Percentiles rank a stretch among this genome's conserved stretches.
Evolutionary conservation across 305 asterid genomes (phyloP).

Genomic region (Withania somnifera): DNA sequence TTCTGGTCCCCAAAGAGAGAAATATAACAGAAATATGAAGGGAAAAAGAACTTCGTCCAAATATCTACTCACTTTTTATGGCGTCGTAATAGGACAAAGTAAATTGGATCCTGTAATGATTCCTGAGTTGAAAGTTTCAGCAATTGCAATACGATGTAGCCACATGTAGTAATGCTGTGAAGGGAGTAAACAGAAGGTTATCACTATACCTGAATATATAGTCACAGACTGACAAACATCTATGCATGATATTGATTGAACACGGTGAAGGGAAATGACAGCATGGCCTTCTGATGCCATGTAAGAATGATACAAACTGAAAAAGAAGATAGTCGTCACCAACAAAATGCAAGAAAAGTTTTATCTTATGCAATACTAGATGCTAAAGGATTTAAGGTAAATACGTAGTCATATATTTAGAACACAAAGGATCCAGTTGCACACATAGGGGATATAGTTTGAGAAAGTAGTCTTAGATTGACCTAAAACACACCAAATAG

Average conservation of each 20-base stretch:
- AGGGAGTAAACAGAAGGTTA: neutral
- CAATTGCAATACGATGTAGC: constrained; percentile 56
- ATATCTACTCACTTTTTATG: constrained; percentile 35
- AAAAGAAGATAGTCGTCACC: neutral
- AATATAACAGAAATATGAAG: neutral
- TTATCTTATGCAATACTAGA: neutral
- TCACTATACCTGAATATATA: neutral
- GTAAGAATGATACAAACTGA: neutral
- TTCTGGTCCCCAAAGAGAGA: neutral
- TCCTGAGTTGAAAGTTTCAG: constrained; percentile 54
- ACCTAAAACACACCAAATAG: neutral
- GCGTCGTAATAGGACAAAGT: constrained; percentile 49
- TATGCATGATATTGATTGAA: neutral
- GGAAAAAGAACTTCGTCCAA: neutral
- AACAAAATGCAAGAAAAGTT: neutral
- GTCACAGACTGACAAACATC: neutral
- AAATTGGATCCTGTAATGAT: constrained; percentile 55
- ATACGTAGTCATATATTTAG: neutral
- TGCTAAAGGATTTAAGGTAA: neutral
- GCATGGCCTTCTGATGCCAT: neutral
- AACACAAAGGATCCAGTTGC: no score
- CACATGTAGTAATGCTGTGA: constrained; percentile 70
- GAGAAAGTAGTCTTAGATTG: neutral
- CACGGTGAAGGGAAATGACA: neutral
- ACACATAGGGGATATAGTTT: neutral